These are phyloP conservation scores for Delonix regia DNA, from an alignment of 306 rosid species.

Conservation along the genomic window DNA sequence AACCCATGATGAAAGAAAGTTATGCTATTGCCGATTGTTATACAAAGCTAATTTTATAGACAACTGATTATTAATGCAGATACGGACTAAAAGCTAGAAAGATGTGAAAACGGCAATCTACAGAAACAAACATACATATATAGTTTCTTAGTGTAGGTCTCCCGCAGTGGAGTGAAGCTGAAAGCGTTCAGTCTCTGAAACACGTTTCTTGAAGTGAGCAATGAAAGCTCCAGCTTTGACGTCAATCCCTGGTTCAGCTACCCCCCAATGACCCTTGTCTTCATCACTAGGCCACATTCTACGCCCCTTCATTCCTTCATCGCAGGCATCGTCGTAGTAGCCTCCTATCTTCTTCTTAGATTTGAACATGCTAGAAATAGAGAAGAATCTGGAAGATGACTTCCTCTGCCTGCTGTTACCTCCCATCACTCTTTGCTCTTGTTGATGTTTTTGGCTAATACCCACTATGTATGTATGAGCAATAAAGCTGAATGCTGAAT, in stretches of 20 bases:
- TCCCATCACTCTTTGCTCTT: slow-evolving; percentile 32
- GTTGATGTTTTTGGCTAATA: too few relatives aligned
- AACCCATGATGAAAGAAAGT: too few relatives aligned
- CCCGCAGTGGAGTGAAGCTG: slow-evolving; percentile 21
- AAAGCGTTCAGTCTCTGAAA: slow-evolving; percentile 32
- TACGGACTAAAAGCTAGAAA: slow-evolving; percentile 18
- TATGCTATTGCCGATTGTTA: not conserved
- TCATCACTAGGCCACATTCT: slow-evolving; percentile 62
- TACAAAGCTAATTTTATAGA: too few relatives aligned
- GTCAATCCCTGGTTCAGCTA: slow-evolving; percentile 68
- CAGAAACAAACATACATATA: not conserved
- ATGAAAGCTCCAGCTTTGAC: slow-evolving; percentile 57
- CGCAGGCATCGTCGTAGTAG: not conserved
- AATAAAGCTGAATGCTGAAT: too few relatives aligned
- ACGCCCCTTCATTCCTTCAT: slow-evolving; percentile 3
- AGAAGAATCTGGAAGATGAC: slow-evolving; percentile 35
- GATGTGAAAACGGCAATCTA: not conserved
- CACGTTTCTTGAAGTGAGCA: slow-evolving; percentile 39
- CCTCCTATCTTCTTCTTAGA: slow-evolving; percentile 41
- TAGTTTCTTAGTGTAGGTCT: not conserved
- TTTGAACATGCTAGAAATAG: slow-evolving; percentile 53
- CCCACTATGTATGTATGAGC: not conserved
- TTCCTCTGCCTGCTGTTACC: slow-evolving; percentile 52
- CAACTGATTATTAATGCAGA: not conserved
- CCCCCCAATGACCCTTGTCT: slow-evolving; percentile 51